Percentiles rank a stretch among this genome's conserved stretches.
Conservation (phyloP, 225 moss, liverwort and hornwort species). For the Physcomitrellopsis africana region DNA sequence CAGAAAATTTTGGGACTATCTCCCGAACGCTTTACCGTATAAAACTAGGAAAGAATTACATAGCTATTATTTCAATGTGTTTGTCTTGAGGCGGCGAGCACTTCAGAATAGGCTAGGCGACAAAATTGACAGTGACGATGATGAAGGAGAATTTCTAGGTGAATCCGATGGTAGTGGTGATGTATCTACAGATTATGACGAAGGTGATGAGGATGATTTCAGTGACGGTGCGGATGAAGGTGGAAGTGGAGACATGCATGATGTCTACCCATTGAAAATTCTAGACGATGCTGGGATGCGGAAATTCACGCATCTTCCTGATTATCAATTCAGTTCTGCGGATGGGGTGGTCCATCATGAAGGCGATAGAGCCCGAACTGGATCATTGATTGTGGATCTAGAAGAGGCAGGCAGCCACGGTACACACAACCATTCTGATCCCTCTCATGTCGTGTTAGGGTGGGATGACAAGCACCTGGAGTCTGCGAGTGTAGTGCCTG, state of each 20-base stretch:
- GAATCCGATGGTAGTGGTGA: slow-evolving; percentile 72
- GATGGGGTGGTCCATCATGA: slow-evolving; percentile 35
- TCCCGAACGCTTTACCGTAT: slow-evolving; percentile 64
- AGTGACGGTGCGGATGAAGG: slow-evolving; percentile 51
- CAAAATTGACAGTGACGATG: slow-evolving; percentile 87
- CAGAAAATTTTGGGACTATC: slow-evolving; percentile 78
- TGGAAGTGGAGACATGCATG: slow-evolving; percentile 30
- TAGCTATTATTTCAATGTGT: slow-evolving; percentile 92
- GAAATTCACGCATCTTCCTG: slow-evolving; percentile 49
- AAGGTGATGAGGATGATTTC: not conserved
- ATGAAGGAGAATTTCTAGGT: slow-evolving; percentile 70
- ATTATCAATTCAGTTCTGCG: slow-evolving; percentile 43
- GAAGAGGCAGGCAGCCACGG: slow-evolving; percentile 36
- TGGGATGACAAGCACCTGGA: slow-evolving; percentile 73
- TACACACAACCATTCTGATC: slow-evolving; percentile 48
- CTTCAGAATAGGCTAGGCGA: slow-evolving; percentile 76
- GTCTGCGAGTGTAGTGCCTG: slow-evolving; percentile 48
- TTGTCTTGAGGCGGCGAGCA: slow-evolving; percentile 70
- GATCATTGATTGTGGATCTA: slow-evolving; percentile 22
- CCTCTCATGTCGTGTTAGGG: slow-evolving; percentile 47
- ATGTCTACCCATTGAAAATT: slow-evolving; percentile 38
- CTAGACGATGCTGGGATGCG: slow-evolving; percentile 44
- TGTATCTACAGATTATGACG: slow-evolving; percentile 40
- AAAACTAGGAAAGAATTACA: slow-evolving; percentile 70
- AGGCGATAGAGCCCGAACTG: slow-evolving; percentile 31